Evolutionary conservation across 768 basidiomycete genomes (phyloP).

Genomic region (Boletellus ananas): DNA sequence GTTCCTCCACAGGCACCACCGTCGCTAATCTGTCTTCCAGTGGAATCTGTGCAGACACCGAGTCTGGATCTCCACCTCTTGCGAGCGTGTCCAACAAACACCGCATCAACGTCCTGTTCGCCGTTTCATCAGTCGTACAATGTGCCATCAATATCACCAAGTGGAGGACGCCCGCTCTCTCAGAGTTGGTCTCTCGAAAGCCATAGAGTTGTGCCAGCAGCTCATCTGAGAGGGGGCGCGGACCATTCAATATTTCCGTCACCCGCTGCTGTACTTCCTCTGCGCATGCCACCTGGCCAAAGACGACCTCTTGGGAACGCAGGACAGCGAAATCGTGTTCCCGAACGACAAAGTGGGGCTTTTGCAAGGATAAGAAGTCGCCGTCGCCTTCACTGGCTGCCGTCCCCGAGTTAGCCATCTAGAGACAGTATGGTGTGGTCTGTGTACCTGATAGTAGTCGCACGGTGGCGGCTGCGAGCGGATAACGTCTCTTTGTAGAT

Average conservation of each 20-base stretch:
- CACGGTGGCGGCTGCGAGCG: background rate
- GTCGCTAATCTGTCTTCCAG: slow-evolving; percentile 41
- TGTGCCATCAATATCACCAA: slow-evolving; percentile 45
- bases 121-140: slow-evolving; percentile 49
- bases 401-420: background rate
- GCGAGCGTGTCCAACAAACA: slow-evolving; percentile 45
- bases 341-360: slow-evolving; percentile 37
- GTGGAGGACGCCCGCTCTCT: slow-evolving; percentile 36
- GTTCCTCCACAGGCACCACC: slow-evolving; percentile 27
- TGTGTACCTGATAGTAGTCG: background rate
- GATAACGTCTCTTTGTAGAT: background rate
- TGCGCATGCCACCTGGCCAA: slow-evolving; percentile 29
- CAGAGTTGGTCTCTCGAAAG: slow-evolving; percentile 31
- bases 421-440: background rate
- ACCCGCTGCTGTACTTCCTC: slow-evolving; percentile 34
- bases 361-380: background rate
- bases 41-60: slow-evolving; percentile 15
- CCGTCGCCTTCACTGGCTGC: background rate
- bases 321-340: slow-evolving; percentile 32
- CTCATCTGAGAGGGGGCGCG: slow-evolving; percentile 38
- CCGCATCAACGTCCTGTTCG: slow-evolving; percentile 39
- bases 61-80: background rate
- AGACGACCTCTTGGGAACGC: slow-evolving; percentile 38
- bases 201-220: slow-evolving; percentile 42
- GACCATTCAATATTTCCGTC: slow-evolving; percentile 30